Base-by-base conservation (phyloP, 2,329 filamentous ascomycete genomes). In the Sarocladium strictum region DNA sequence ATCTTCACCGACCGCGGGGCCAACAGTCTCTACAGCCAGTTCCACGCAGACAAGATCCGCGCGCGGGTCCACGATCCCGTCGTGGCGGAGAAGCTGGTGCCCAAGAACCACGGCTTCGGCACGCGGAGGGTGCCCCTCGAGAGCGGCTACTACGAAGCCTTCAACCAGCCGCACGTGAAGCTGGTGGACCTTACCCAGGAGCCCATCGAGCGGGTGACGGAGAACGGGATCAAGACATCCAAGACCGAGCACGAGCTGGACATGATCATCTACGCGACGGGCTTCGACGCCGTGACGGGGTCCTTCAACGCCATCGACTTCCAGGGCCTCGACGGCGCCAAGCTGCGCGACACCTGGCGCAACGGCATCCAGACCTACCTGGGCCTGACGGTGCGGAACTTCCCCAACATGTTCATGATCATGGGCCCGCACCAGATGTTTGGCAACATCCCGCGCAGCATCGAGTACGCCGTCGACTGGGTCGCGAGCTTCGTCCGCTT, bases 401-500 rank as follows among this genome's bases (percentile, higher is more conserved):
- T 74, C 45, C 74, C 75, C 0, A 79, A 80, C 53, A 77, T 79
- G 65, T 73, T 74, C 55, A 72, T 74, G 70, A 64, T 73, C 9
- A 67, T 73, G 63, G 72, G 72, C 0, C 72, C 72, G 0, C 70
- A 75, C 47, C 72, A 75, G 54, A 69, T 68, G 60, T 74, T 74
- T 56, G 72, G 72, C 7, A 75, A 76, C 35, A 69, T 71, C 9
- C 69, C 72, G 2, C 64, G 69, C 21, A 69, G 59, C 19, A 73
- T 75, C 23, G 72, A 76, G 54, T 71, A 73, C 53, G 71, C 72
- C 1, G 73, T 74, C 0, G 62, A 66, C 15, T 71, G 69, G 64
- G 64, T 71, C 2, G 61, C 67, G 0, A 66, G 69, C 15, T 64
- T 71, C 19, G 63, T 75, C 2, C 56, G 61, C 2, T 67, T 63